A percentile compares a stretch with the other conserved stretches of the same genome.
Conservation (phyloP, 352 stramenopile species). For the Pythium monospermum region DNA sequence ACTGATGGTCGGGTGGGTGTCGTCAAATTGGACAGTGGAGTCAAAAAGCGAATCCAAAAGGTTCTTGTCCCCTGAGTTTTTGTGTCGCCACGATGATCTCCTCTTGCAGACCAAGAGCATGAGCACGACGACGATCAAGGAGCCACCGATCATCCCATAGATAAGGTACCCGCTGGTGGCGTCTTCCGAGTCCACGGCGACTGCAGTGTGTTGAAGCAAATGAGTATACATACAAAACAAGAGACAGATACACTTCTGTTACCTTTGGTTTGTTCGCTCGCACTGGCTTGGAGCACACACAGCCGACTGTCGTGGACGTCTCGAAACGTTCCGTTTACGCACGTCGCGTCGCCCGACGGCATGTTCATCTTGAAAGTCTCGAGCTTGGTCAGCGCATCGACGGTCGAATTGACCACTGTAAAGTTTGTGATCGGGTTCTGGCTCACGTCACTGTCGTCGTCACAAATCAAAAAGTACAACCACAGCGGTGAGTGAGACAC, state of each 20-base stretch:
- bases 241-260: too few relatives aligned
- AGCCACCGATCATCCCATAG: conserved; percentile 6
- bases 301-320: too few relatives aligned
- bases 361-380: neutral
- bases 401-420: neutral
- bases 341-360: conserved; percentile 20
- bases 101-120: conserved; percentile 6
- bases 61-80: too few relatives aligned
- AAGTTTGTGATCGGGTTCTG: neutral
- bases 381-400: neutral
- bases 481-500: too few relatives aligned
- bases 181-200: neutral
- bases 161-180: neutral
- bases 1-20: conserved; percentile 45
- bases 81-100: neutral
- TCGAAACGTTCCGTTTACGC: too few relatives aligned
- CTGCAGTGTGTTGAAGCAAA: too few relatives aligned
- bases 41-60: conserved; percentile 34
- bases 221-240: too few relatives aligned
- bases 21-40: conserved; percentile 53
- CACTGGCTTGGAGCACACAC: too few relatives aligned
- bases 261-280: too few relatives aligned
- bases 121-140: conserved; percentile 1
- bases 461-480: too few relatives aligned
- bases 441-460: neutral